A percentile compares a stretch with the other conserved stretches of the same genome.
Evolutionary conservation across 805 yeast genomes (phyloP).

Genomic region (Hanseniaspora jakobsenii): DNA sequence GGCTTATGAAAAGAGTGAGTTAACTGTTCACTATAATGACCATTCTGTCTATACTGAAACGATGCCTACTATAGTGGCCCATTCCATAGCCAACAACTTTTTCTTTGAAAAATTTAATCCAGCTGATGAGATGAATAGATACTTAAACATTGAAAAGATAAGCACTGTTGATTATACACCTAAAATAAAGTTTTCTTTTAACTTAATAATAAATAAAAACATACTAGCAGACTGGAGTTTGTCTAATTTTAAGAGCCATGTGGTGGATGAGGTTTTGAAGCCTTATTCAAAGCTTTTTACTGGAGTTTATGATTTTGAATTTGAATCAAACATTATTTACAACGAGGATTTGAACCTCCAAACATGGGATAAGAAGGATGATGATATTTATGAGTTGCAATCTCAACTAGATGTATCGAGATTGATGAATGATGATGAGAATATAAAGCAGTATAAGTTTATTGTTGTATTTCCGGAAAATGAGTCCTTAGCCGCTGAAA

Average conservation of each 20-base stretch:
- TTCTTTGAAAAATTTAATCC: constrained; percentile 33
- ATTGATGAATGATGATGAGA: constrained; percentile 38
- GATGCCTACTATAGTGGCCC: constrained; percentile 51
- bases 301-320: constrained; percentile 54
- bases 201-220: constrained; percentile 61
- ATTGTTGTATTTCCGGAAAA: constrained; percentile 34
- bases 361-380: constrained; percentile 21
- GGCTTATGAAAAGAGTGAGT: constrained; percentile 8
- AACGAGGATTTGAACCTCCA: constrained; percentile 32
- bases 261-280: constrained; percentile 38
- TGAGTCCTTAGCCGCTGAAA: constrained; percentile 18
- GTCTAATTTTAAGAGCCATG: constrained; percentile 27
- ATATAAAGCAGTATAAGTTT: constrained; percentile 60
- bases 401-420: constrained; percentile 76
- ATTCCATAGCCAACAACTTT: constrained; percentile 37
- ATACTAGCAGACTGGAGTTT: constrained; percentile 64
- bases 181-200: constrained; percentile 61
- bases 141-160: constrained; percentile 18
- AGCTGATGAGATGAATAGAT: constrained; percentile 16
- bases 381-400: constrained; percentile 34
- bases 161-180: constrained; percentile 35
- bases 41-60: constrained; percentile 32
- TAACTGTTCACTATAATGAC: constrained; percentile 11
- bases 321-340: constrained; percentile 69
- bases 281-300: constrained; percentile 45